Percentiles rank a stretch among this genome's conserved stretches.
Evolutionary conservation across 352 stramenopile genomes (phyloP).

Genomic region (Sclerospora graminicola): DNA sequence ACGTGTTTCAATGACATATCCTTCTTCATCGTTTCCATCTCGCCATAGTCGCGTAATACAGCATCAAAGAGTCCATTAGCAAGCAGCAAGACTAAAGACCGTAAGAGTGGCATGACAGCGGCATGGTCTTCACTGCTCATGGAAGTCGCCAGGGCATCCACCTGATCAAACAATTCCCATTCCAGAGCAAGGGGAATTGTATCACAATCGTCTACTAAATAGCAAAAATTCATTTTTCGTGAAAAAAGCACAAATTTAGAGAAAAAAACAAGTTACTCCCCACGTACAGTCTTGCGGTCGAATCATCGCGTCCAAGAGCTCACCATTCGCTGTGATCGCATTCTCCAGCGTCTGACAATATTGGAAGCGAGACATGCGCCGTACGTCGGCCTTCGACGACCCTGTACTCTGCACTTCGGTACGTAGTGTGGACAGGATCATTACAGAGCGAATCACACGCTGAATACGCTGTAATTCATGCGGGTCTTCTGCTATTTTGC

Average conservation of each 20-base stretch:
- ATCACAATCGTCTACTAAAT: slow-evolving; percentile 40
- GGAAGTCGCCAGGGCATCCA: slow-evolving; percentile 50
- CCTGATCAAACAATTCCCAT: slow-evolving; percentile 62
- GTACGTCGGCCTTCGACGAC: slow-evolving; percentile 10
- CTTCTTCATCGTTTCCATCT: slow-evolving; percentile 11
- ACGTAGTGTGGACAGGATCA: slow-evolving; percentile 45
- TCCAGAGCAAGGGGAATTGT: slow-evolving; percentile 51
- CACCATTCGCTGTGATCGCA: slow-evolving; percentile 59
- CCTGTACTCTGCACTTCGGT: slow-evolving; percentile 33
- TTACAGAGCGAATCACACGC: slow-evolving; percentile 54
- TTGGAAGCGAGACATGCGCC: slow-evolving; percentile 55
- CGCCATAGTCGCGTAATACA: slow-evolving; percentile 15
- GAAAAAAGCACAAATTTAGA: no score
- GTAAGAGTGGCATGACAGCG: slow-evolving; percentile 45
- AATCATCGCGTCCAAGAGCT: slow-evolving; percentile 34
- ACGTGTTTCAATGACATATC: slow-evolving; percentile 21
- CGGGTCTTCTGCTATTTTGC: slow-evolving; percentile 37
- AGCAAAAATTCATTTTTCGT: no score
- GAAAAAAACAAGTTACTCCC: no score
- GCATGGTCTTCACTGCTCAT: slow-evolving; percentile 81
- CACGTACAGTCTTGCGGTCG: slow-evolving; percentile 39
- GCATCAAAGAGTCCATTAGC: slow-evolving; percentile 50
- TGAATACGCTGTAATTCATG: slow-evolving; percentile 64
- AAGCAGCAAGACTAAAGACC: slow-evolving; percentile 41
- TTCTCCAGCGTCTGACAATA: slow-evolving; percentile 72